Evolutionary conservation across 495 filamentous ascomycete species (phyloP), one percentile per base, ranked within the genome.

Genomic region (Hamigera avellanea): DNA sequence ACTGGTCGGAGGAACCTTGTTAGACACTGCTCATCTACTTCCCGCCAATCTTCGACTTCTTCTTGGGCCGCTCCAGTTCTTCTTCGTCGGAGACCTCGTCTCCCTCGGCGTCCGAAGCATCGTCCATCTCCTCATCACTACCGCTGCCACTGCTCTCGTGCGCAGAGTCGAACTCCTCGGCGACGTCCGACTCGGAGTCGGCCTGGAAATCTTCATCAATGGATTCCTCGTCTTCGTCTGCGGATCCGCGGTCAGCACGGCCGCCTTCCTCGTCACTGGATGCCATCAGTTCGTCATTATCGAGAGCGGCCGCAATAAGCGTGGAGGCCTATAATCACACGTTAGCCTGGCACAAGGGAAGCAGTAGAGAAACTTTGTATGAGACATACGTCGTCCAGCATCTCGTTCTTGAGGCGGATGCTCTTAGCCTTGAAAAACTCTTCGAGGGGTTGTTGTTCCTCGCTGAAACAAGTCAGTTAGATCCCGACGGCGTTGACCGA

Each of bases 361-460:
- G n/a, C n/a, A n/a, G n/a, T n/a, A 9, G 14, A 6, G n/a, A 41
- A 33, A 23, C 17, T 37, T 37, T 14, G 35, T 8, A 12, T 8
- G 2, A 32, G 13, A 48, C 66, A 50, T 67, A 71, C 69, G 42
- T 85, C 80, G 32, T 81, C 80, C 2, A 73, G 64, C 70, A 86
- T 93, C 61, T 96, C 93, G 52, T 99, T 99, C 74, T 93, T 94
- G 42, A 91, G 82, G n/a, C 86, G 81, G 36, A 99, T 73, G 36
- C 74, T 77, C 68, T 96, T 96, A 36, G 80, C 70, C 54, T 87
- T 85, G 72, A 99, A 95, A 67, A 96, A 96, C 42, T 84, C 79
- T 50, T 96, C 91, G 2, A 99, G 75, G 5, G 86, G 83, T 56
- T 87, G 80, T 65, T 96, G 83, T 48, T 99, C 91, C 69, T 99